Base-by-base conservation (phyloP, 1,284 basidiomycete genomes). In the Trichosporon coremiiforme region DNA sequence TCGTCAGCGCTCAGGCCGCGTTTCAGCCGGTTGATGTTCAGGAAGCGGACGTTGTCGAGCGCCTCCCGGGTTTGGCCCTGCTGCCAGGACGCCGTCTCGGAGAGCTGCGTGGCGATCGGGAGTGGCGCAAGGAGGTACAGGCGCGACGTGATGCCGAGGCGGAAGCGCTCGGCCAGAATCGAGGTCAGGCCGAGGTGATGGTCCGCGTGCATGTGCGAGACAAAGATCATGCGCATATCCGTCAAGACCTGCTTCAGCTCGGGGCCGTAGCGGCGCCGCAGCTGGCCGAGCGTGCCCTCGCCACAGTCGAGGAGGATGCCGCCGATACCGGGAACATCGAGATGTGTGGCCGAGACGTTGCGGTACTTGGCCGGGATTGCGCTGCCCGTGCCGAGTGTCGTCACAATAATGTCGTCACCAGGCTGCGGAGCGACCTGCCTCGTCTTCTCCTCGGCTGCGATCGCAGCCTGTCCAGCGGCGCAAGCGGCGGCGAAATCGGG, bases 131-230 rank as follows among this genome's bases (percentile, higher is more conserved):
- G 85, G 13, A 96, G 82, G 77, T 91, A 94, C 1, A 96, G 82
- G 0, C 72, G 73, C 0, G 75, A 68, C 7, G 68, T 66, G 17
- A 79, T 65, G 13, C 80, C 80, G 22, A 95, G 93, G 83, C 86
- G 85, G 65, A 87, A 86, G 68, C 96, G 87, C 84, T 91, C 89
- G 0, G 88, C 85, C 12, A 98, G 86, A 15, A 98, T 82, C 66
- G 89, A 88, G 0, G 89, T 86, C 33, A 96, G 80, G 1, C 96
- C 96, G 64, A 91, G 87, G 79, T 98, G 95, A 80, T 98, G 95
- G 79, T 98, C 96, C 0, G 88, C 95, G 78, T 98, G 95, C 77
- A 92, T 88, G 80, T 98, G 96, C 74, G 91, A 94, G 74, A 97
- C 86, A 81, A 91, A 98, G 35, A 98, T 87, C 77, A 93, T 88